phyloP scores from a whole-genome alignment of 108 stramenopile species.

The Chaetoceros muelleri region DNA sequence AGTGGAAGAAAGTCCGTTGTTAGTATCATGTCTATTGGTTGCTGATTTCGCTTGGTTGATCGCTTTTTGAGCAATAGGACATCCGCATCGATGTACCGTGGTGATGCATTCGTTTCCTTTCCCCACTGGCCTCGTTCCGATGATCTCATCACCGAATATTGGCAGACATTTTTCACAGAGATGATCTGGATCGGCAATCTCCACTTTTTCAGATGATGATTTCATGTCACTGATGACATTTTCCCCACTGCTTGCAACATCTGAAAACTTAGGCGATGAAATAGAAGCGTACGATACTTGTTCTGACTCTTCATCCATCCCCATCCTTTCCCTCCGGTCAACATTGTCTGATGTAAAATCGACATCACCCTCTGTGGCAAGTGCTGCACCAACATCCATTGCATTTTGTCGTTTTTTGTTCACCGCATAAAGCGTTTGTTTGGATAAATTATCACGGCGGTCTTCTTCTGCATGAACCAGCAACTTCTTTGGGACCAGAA shows the following conservation, averaged over 20 bases:
- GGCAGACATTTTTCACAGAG: conserved; percentile 64
- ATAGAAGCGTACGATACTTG: not conserved
- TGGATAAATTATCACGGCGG: conserved; percentile 9
- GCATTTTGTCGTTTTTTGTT: conserved; percentile 28
- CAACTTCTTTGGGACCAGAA: conserved; percentile 48
- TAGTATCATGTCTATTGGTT: conserved; percentile 10
- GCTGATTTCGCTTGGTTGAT: conserved; percentile 39
- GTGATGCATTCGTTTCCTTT: conserved; percentile 24
- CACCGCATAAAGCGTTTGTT: conserved; percentile 31
- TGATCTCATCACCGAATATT: conserved; percentile 64
- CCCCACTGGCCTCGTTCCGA: conserved; percentile 45
- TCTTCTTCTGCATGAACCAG: conserved; percentile 37
- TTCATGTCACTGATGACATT: too few relatives aligned
- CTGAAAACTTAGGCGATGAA: not conserved
- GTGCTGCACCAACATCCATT: conserved; percentile 25
- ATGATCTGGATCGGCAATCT: conserved; percentile 69
- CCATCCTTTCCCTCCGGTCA: not conserved
- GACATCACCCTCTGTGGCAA: conserved; percentile 10
- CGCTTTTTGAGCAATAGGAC: conserved; percentile 59
- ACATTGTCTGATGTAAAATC: not conserved
- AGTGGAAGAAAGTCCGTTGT: too few relatives aligned
- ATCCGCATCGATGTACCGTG: conserved; percentile 63
- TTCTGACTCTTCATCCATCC: not conserved
- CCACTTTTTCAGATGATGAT: conserved; percentile 17
- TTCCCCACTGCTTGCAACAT: not conserved